These are phyloP conservation scores for Lactifluus pinguis DNA, from an alignment of 768 basidiomycete species.

Conservation along the genomic window DNA sequence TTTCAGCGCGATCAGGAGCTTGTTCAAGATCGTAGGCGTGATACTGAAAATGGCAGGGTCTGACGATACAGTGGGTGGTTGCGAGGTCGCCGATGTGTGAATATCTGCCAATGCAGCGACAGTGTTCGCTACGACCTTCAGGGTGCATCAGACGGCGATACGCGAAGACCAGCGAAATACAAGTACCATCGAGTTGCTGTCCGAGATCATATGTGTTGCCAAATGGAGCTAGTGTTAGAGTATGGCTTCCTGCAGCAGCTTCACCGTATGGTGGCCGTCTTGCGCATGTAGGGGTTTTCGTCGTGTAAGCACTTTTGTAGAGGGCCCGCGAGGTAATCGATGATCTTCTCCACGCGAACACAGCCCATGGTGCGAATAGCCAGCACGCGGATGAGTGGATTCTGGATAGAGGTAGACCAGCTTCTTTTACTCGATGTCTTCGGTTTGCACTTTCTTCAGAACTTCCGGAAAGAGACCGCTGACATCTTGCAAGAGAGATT, in stretches of 20 bases:
- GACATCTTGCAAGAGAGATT: background rate
- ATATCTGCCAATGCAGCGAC: conserved; percentile 91
- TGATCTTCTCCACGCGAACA: conserved; percentile 95
- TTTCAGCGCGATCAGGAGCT: conserved; percentile 89
- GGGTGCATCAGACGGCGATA: background rate
- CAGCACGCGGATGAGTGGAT: conserved; percentile 91
- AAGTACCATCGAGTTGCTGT: conserved; percentile 92
- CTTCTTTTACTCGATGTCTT: conserved; percentile 99
- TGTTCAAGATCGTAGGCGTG: conserved; percentile 74
- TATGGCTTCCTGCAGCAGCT: conserved; percentile 65
- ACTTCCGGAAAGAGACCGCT: conserved; percentile 91
- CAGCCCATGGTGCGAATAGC: conserved; percentile 98
- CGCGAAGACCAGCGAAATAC: background rate
- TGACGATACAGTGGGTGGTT: conserved; percentile 42
- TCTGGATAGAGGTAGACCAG: conserved; percentile 97
- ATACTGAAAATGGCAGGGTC: conserved; percentile 71
- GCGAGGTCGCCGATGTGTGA: conserved; percentile 59
- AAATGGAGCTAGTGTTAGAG: conserved; percentile 89
- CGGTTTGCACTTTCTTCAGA: conserved; percentile 99
- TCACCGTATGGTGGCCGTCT: conserved; percentile 97
- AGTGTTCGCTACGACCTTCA: conserved; percentile 93
- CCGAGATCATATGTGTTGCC: conserved; percentile 85
- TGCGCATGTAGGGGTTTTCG: conserved; percentile 94
- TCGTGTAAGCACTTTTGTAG: conserved; percentile 86
- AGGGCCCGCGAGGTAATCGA: conserved; percentile 96